Conservation (phyloP, 306 rosid genomes). For the Cyclanthera cordifolia region DNA sequence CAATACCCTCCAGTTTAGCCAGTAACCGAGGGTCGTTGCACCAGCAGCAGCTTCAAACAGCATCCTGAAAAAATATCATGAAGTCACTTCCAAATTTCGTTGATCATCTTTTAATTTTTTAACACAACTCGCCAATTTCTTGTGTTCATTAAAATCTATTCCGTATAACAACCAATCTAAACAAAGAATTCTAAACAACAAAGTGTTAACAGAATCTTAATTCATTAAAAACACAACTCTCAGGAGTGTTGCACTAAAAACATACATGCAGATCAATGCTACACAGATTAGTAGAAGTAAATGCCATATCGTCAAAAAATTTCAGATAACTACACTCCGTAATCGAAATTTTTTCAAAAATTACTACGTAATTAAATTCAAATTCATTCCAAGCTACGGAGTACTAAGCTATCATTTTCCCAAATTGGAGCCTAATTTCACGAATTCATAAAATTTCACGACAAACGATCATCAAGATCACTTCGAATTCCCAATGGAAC, state of each 20-base stretch:
- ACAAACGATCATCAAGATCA: background rate
- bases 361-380: background rate
- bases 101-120: background rate
- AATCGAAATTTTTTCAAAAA: background rate
- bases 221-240: background rate
- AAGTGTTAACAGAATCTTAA: background rate
- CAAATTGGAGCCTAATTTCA: background rate
- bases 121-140: background rate
- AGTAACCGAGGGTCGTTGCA: slow-evolving; percentile 47
- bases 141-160: background rate
- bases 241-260: background rate
- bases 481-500: background rate
- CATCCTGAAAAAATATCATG: slow-evolving; percentile 36
- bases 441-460: background rate
- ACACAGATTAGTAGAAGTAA: background rate
- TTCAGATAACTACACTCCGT: background rate
- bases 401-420: background rate
- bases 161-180: background rate
- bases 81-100: slow-evolving; percentile 1
- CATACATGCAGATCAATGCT: background rate
- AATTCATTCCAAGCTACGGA: background rate
- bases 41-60: slow-evolving; percentile 24
- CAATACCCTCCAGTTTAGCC: slow-evolving; percentile 66
- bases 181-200: background rate
- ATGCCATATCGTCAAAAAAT: background rate